Evolutionary conservation across 1,284 basidiomycete species (phyloP).

Genomic region (Boletellus dicymbophilus): DNA sequence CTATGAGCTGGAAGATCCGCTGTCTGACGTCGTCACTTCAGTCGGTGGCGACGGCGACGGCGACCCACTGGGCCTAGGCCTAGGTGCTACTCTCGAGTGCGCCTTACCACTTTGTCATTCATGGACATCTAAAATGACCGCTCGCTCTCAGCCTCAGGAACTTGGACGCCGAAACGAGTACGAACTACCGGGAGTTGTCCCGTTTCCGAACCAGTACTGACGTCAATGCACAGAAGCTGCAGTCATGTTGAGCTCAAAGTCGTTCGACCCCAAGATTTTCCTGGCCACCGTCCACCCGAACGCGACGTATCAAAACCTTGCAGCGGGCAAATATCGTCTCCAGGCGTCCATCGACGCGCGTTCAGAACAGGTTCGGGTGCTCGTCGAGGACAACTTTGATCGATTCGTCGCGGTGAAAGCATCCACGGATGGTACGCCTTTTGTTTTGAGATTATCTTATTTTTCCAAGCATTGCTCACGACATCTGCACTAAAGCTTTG

Average conservation of each 20-base stretch:
- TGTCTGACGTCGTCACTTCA: slow-evolving; percentile 60
- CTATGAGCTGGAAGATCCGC: slow-evolving; percentile 70
- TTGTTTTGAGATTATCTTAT: not conserved
- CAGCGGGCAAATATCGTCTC: slow-evolving; percentile 72
- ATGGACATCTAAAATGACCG: slow-evolving; percentile 8
- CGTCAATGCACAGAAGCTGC: slow-evolving; percentile 62
- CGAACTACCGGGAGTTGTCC: slow-evolving; percentile 8
- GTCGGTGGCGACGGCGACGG: slow-evolving; percentile 56
- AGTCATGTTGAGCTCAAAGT: slow-evolving; percentile 86
- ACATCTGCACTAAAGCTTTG: slow-evolving; percentile 59
- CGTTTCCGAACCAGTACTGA: slow-evolving; percentile 15
- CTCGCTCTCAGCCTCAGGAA: slow-evolving; percentile 51
- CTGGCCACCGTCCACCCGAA: slow-evolving; percentile 93
- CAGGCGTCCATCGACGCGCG: slow-evolving; percentile 82
- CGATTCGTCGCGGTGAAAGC: slow-evolving; percentile 98
- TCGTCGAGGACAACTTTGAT: slow-evolving; percentile 99
- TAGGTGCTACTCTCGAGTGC: slow-evolving; percentile 65
- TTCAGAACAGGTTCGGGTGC: slow-evolving; percentile 89
- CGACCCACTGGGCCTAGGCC: slow-evolving; percentile 72
- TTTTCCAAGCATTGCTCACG: slow-evolving; percentile 6
- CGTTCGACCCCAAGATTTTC: slow-evolving; percentile 95
- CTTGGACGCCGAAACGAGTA: slow-evolving; percentile 75
- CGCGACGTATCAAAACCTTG: slow-evolving; percentile 92
- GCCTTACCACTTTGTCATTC: slow-evolving; percentile 22
- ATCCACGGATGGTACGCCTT: slow-evolving; percentile 83